Evolutionary conservation across 73 alveolate genomes (phyloP).

Genomic region (Paramecium sexaurelia): DNA sequence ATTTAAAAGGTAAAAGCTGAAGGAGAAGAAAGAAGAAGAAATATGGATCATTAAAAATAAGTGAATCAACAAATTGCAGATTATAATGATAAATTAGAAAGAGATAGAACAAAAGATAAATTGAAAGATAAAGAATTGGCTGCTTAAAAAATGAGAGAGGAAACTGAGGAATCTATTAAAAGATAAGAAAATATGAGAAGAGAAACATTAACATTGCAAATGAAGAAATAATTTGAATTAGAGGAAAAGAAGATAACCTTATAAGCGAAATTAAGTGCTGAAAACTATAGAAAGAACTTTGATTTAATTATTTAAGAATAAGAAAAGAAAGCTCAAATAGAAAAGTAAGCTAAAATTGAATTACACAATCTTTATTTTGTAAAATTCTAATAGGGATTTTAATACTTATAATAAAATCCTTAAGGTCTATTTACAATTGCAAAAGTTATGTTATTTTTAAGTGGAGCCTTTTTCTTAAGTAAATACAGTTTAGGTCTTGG

Average conservation of each 20-base stretch:
- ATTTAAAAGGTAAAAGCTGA: conserved; percentile 59
- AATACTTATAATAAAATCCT: conserved; percentile 70
- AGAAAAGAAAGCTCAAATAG: conserved; percentile 67
- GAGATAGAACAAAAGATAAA: conserved; percentile 77
- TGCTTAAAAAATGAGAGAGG: conserved; percentile 71
- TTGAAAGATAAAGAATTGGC: conserved; percentile 72
- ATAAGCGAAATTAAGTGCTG: conserved; percentile 12
- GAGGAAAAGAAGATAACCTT: conserved; percentile 56
- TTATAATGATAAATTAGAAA: conserved; percentile 77
- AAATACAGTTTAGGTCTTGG: conserved; percentile 67
- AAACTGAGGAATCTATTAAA: conserved; percentile 62
- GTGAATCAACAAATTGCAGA: conserved; percentile 79
- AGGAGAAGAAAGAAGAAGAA: conserved; percentile 76
- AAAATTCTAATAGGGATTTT: conserved; percentile 69
- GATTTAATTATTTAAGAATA: conserved; percentile 69
- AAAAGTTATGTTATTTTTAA: conserved; percentile 61
- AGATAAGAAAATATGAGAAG: conserved; percentile 48
- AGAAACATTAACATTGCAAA: conserved; percentile 11
- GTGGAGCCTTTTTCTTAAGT: conserved; percentile 74
- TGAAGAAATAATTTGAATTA: conserved; percentile 43
- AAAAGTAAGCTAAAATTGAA: conserved; percentile 73
- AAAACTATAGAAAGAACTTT: conserved; percentile 62
- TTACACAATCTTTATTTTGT: conserved; percentile 70
- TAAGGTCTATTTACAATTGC: conserved; percentile 71
- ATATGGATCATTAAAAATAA: conserved; percentile 75